These are phyloP conservation scores for Ambrosia artemisiifolia DNA, from an alignment of 129 eudicot species.

Conservation along the genomic window DNA sequence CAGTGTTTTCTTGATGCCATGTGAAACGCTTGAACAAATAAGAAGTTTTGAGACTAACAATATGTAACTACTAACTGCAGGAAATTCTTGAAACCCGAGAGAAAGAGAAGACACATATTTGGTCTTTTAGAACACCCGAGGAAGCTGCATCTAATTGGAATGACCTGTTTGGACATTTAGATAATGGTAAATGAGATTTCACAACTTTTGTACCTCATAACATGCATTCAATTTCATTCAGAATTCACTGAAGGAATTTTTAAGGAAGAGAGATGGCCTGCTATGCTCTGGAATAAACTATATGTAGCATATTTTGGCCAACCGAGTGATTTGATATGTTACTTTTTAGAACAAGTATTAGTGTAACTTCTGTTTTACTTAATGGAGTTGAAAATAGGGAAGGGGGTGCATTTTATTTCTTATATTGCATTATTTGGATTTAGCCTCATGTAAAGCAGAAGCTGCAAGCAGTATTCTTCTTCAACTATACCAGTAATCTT, in stretches of 20 bases:
- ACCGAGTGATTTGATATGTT: not conserved
- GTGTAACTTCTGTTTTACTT: not conserved
- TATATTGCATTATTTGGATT: too few species aligned
- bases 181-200: constrained; percentile 17
- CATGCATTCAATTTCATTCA: not conserved
- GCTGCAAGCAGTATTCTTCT: too few species aligned
- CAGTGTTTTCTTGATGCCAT: not conserved
- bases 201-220: not conserved
- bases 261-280: not conserved
- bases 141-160: constrained; percentile 60
- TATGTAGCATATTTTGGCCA: not conserved
- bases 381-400: not conserved
- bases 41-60: constrained; percentile 2
- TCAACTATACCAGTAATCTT: too few species aligned
- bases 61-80: constrained; percentile 39
- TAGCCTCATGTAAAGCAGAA: too few species aligned
- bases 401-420: too few species aligned
- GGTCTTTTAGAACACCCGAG: constrained; percentile 69
- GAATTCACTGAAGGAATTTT: not conserved
- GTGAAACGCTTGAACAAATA: not conserved
- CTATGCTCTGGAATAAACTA: not conserved
- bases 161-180: constrained; percentile 39
- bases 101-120: constrained; percentile 55
- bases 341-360: not conserved
- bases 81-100: constrained; percentile 68